Evolutionary conservation across 441 rosid species (phyloP).

Genomic region (Erysimum cheiri): DNA sequence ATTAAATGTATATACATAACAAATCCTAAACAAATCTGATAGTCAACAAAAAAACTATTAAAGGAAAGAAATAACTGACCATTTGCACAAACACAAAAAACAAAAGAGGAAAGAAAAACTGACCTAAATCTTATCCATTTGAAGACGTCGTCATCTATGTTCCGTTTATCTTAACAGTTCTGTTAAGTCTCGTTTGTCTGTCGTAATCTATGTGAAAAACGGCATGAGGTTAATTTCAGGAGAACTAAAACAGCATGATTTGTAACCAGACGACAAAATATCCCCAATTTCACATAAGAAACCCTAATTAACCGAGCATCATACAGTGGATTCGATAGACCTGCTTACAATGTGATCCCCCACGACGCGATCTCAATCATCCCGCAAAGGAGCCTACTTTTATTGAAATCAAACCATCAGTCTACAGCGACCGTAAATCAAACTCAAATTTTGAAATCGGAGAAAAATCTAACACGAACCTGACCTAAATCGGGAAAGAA

Average conservation of each 20-base stretch:
- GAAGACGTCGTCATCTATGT: background rate
- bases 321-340: background rate
- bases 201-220: background rate
- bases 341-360: background rate
- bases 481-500: background rate
- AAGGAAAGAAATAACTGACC: background rate
- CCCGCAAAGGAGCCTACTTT: background rate
- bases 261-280: constrained; percentile 3
- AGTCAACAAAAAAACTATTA: background rate
- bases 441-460: background rate
- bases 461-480: background rate
- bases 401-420: too few relatives aligned
- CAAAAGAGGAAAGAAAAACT: background rate
- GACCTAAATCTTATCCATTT: background rate
- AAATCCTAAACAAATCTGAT: constrained; percentile 1
- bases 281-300: constrained; percentile 11
- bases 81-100: too few relatives aligned
- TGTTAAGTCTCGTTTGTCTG: background rate
- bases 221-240: background rate
- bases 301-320: constrained; percentile 11
- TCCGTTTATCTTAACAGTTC: background rate
- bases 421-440: too few relatives aligned
- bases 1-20: background rate
- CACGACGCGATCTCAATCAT: background rate
- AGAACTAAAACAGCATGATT: constrained; percentile 13